phyloP scores from a whole-genome alignment of 75 land plant species.

The Cupressus sempervirens region DNA sequence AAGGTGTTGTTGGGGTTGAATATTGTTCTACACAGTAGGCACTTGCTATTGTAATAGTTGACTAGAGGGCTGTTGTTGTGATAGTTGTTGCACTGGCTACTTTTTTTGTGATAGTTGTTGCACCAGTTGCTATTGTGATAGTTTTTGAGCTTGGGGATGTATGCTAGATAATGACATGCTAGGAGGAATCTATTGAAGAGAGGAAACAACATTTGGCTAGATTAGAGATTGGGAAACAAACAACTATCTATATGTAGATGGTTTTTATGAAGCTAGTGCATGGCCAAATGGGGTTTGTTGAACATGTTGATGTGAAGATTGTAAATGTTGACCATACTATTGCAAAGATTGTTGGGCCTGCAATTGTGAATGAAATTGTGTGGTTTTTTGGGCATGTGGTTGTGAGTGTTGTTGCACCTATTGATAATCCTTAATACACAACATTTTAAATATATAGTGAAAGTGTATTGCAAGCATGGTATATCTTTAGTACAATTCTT shows the following conservation, averaged over 20 bases:
- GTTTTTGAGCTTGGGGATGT: no score
- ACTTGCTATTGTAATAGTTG: no score
- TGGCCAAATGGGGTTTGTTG: conserved; percentile 29
- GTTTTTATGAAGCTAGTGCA: conserved; percentile 22
- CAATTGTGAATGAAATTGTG: no score
- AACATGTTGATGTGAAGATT: conserved; percentile 19
- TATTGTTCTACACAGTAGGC: no score
- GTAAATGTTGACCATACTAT: conserved; percentile 36
- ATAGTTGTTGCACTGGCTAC: no score
- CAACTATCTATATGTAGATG: conserved; percentile 22
- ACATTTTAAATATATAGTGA: neutral
- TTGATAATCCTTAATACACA: neutral
- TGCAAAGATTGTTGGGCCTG: conserved; percentile 14
- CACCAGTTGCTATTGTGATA: no score
- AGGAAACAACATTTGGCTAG: conserved; percentile 26
- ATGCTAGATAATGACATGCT: no score
- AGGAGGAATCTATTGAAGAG: conserved; percentile 23
- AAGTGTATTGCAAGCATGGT: neutral
- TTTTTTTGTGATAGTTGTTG: no score
- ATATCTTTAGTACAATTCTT: conserved; percentile 18
- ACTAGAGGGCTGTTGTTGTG: no score
- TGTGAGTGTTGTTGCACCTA: no score
- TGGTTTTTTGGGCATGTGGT: no score
- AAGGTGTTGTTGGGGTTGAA: no score
- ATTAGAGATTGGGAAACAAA: conserved; percentile 27